These are phyloP conservation scores for Citrullus mucosospermus DNA, from an alignment of 306 rosid species.

Conservation along the genomic window DNA sequence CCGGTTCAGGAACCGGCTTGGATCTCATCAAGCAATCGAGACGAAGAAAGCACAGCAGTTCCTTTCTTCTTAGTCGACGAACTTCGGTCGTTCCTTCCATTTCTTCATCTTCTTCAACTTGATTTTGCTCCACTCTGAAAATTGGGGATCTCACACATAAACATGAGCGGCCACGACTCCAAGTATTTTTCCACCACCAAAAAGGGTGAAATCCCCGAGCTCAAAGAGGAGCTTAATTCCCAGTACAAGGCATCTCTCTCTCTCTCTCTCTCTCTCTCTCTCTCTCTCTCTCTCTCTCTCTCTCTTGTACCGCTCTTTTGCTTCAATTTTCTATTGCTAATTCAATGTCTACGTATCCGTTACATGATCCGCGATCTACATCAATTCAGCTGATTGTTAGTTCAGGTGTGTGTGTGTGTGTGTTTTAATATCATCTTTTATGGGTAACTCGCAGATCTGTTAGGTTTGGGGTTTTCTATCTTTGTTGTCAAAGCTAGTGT, in stretches of 20 bases:
- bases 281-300: slow-evolving; percentile 12
- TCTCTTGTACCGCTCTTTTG: neutral
- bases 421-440: neutral
- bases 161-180: slow-evolving; percentile 96
- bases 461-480: neutral
- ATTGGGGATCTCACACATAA: slow-evolving; percentile 11
- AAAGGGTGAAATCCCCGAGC: slow-evolving; percentile 99
- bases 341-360: neutral
- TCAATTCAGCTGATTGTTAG: slow-evolving; percentile 2
- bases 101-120: slow-evolving; percentile 1
- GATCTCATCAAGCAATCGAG: neutral
- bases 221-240: slow-evolving; percentile 99
- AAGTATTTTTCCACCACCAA: slow-evolving; percentile 98
- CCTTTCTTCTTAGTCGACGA: neutral
- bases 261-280: neutral
- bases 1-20: slow-evolving; percentile 9
- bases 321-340: neutral
- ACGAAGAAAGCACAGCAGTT: neutral
- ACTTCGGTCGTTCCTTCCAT: neutral
- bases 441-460: slow-evolving; percentile 19
- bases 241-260: slow-evolving; percentile 67
- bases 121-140: neutral
- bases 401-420: neutral
- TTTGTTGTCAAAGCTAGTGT: neutral
- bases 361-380: slow-evolving; percentile 19